Conservation (phyloP, 2,329 filamentous ascomycete species). For the Colletotrichum australisinense region DNA sequence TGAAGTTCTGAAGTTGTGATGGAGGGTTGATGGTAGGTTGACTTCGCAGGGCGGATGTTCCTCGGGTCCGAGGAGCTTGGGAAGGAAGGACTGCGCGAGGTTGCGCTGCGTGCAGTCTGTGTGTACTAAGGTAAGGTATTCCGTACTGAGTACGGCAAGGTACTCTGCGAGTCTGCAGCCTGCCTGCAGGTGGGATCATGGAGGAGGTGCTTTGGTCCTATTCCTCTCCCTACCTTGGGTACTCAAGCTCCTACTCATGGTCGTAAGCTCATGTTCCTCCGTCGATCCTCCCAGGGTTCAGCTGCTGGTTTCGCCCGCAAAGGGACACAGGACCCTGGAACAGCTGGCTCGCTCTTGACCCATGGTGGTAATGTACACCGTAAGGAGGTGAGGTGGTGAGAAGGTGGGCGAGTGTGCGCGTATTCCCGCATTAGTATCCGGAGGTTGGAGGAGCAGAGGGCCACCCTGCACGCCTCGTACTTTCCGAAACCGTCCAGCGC, state of each 20-base stretch:
- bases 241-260: background rate
- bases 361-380: background rate
- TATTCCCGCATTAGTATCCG: background rate
- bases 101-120: background rate
- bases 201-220: background rate
- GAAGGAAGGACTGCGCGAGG: background rate
- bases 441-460: no score
- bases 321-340: background rate
- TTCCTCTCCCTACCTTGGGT: no score
- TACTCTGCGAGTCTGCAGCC: no score
- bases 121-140: no score
- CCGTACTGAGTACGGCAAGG: no score
- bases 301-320: background rate
- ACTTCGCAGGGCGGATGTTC: background rate
- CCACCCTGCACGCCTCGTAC: background rate
- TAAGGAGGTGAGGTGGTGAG: background rate
- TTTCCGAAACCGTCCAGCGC: background rate
- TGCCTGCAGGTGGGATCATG: background rate
- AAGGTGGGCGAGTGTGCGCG: background rate
- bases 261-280: background rate
- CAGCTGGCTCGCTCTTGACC: background rate
- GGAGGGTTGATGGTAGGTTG: background rate
- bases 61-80: background rate
- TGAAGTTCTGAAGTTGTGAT: background rate
- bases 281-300: constrained; percentile 4